Conservation (phyloP, 148 eudicot species). For the Nepenthes mirabilis region DNA sequence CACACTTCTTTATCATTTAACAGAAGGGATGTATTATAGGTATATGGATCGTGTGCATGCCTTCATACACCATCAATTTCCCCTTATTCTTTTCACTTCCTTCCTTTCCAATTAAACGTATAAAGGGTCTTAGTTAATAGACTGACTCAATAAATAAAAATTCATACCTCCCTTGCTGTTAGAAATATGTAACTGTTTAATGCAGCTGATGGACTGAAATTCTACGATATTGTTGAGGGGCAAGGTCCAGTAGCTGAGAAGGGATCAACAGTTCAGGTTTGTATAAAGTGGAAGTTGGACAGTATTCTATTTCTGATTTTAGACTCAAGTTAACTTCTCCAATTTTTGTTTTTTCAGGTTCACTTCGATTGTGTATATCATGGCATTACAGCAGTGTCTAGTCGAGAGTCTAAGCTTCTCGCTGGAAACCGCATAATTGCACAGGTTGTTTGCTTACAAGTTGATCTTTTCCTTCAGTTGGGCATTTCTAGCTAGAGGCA, state of each 20-base stretch:
- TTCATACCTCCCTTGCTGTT: neutral
- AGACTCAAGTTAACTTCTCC: slow-evolving; percentile 8
- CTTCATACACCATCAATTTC: too few species aligned
- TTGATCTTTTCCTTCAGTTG: neutral
- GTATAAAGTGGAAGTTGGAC: slow-evolving; percentile 7
- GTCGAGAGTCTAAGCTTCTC: slow-evolving; percentile 88
- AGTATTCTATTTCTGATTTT: neutral
- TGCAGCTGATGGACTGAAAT: slow-evolving; percentile 91
- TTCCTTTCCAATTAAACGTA: neutral
- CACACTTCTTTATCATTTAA: too few species aligned
- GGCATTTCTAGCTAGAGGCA: neutral
- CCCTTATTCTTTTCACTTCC: too few species aligned
- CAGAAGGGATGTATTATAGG: too few species aligned
- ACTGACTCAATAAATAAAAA: neutral
- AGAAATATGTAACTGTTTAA: slow-evolving; percentile 6
- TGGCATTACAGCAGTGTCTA: slow-evolving; percentile 82
- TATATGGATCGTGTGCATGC: too few species aligned
- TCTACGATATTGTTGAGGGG: slow-evolving; percentile 75
- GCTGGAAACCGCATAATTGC: slow-evolving; percentile 95
- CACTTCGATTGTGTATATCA: slow-evolving; percentile 92
- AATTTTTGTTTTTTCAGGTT: slow-evolving; percentile 37
- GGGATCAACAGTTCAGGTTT: slow-evolving; percentile 82
- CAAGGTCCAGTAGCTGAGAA: slow-evolving; percentile 73
- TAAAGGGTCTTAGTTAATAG: slow-evolving; percentile 1
- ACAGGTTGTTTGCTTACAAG: slow-evolving; percentile 41